These are phyloP conservation scores for Lentinus brumalis DNA, from an alignment of 768 basidiomycete species.

Conservation along the genomic window DNA sequence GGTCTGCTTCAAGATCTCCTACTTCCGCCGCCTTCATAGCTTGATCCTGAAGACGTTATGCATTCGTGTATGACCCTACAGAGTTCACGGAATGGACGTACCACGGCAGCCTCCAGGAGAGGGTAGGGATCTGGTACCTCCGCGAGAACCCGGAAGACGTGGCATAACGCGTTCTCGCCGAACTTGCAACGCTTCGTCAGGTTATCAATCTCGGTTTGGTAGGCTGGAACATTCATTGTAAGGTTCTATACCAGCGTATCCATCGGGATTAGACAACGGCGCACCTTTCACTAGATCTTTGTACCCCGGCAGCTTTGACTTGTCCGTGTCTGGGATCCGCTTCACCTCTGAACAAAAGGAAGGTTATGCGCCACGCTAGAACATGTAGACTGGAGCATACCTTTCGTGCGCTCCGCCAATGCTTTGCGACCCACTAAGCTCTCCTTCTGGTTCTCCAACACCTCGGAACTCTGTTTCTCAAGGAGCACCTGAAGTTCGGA, in stretches of 20 bases:
- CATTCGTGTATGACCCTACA: neutral
- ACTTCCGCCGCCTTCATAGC: constrained; percentile 88
- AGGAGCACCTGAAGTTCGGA: constrained; percentile 90
- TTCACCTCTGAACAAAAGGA: constrained; percentile 90
- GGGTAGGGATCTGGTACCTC: constrained; percentile 99
- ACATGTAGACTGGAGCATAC: constrained; percentile 40
- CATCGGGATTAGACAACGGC: constrained; percentile 5
- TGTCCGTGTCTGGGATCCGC: constrained; percentile 89
- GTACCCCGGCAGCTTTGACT: constrained; percentile 84
- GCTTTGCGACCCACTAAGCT: constrained; percentile 91
- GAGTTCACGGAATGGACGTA: constrained; percentile 34
- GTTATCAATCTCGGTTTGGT: constrained; percentile 95
- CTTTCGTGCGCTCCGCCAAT: constrained; percentile 94
- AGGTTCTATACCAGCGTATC: too few relatives aligned
- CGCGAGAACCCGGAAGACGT: constrained; percentile 92
- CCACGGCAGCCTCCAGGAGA: constrained; percentile 90
- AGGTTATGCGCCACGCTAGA: neutral
- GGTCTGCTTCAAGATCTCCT: constrained; percentile 70
- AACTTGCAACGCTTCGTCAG: constrained; percentile 91
- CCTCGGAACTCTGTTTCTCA: constrained; percentile 89
- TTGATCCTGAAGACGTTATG: constrained; percentile 67
- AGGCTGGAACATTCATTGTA: constrained; percentile 51
- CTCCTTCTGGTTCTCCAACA: constrained; percentile 99
- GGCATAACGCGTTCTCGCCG: constrained; percentile 95
- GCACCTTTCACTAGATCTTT: constrained; percentile 88